Base-by-base conservation (phyloP, 2,329 filamentous ascomycete species). In the Alternaria sp. region DNA sequence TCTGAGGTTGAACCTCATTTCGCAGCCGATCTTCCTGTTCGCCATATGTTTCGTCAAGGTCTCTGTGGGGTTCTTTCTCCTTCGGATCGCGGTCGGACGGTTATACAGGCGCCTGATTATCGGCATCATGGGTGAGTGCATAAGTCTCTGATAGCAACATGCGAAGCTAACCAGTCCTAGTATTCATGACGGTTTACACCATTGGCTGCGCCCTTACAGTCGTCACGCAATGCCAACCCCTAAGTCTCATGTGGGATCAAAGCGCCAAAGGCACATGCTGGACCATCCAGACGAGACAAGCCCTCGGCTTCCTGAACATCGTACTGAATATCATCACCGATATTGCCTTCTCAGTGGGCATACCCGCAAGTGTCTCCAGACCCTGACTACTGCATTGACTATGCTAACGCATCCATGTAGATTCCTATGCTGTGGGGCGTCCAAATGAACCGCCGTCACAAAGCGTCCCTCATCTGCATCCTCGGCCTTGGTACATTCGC, bases 1-100 rank as follows among this genome's bases (percentile, higher is more conserved):
- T 3, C 81, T 82, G 64, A 84, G 86, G 68, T 81, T 83, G 7
- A 78, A 87, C 58, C 80, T 86, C 58, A 78, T 84, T 18, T 80
- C 80, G 3, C 84, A 86, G 58, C 80, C 80, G 0, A 76, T 86
- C 2, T 86, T 81, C 57, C 67, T 86, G 56, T 67, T 83, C 18
- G 84, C 82, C 1, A 82, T 84, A 5, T 78, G 80, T 30, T 67
- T 83, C 4, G 80, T 85, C 65, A 87, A 86, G 69, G 74, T 85
- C 10, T 85, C 84, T 0, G 79, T 86, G 30, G 82, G 81, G 7
- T 80, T 83, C 46, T 85, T 86, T 67, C 74, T 87, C 20, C 78
- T 86, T 41, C 78, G 84, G 33, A 74, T 85, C 26, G 82, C 82
- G 15, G 75, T 79, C 20, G 70, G 73, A 12, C 78, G 76, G 43